phyloP scores from a whole-genome alignment of 2,329 filamentous ascomycete species.

The Ascochyta lentis region DNA sequence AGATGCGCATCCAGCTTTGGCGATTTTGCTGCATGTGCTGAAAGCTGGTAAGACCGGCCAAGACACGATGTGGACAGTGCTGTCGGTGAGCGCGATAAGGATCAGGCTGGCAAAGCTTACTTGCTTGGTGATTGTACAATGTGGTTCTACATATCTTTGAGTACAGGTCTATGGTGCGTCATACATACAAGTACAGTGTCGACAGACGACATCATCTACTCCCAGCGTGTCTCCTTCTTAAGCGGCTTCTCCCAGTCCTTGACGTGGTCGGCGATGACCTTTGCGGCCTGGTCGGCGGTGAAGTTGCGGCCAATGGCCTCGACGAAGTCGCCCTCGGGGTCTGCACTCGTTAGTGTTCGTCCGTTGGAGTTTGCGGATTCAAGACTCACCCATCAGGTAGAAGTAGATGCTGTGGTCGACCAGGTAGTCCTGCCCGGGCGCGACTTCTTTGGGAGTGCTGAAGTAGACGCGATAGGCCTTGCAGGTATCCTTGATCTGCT shows the following conservation, averaged over 20 bases:
- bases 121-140: slow-evolving; percentile 8
- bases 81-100: neutral
- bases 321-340: slow-evolving; percentile 96
- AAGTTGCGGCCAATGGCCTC: slow-evolving; percentile 96
- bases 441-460: slow-evolving; percentile 85
- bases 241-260: slow-evolving; percentile 72
- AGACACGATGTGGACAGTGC: neutral
- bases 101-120: neutral
- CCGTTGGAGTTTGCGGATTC: neutral
- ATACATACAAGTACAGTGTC: slow-evolving; percentile 16
- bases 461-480: slow-evolving; percentile 98
- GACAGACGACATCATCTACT: slow-evolving; percentile 17
- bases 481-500: slow-evolving; percentile 91
- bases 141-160: slow-evolving; percentile 8
- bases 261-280: slow-evolving; percentile 85
- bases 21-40: slow-evolving; percentile 7
- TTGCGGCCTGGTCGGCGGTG: slow-evolving; percentile 83
- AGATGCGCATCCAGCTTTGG: slow-evolving; percentile 3
- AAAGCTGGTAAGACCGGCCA: neutral
- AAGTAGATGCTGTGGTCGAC: slow-evolving; percentile 99
- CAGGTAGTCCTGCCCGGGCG: slow-evolving; percentile 93
- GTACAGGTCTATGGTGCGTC: slow-evolving; percentile 7
- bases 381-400: slow-evolving; percentile 82
- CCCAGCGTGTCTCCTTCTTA: slow-evolving; percentile 52
- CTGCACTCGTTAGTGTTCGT: slow-evolving; percentile 55